A percentile compares a stretch with the other conserved stretches of the same genome.
These are phyloP conservation scores for Hirsutella thompsonii DNA, from an alignment of 2,329 filamentous ascomycete genomes.

Conservation along the genomic window DNA sequence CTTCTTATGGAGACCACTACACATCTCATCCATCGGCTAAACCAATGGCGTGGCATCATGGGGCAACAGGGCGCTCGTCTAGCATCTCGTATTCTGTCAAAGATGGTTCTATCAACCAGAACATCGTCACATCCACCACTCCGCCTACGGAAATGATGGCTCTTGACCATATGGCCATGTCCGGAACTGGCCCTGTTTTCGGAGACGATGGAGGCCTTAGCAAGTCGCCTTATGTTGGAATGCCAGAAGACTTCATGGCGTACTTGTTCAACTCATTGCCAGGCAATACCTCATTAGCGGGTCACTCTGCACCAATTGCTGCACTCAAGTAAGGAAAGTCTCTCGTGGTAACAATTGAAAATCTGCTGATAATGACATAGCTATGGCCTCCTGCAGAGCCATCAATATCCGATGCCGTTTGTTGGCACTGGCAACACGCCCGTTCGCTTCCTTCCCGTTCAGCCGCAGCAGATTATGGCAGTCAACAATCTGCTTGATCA, in stretches of 20 bases:
- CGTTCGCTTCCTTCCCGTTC: constrained; percentile 44
- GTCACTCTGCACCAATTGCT: constrained; percentile 33
- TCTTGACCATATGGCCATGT: constrained; percentile 48
- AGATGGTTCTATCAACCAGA: constrained; percentile 21
- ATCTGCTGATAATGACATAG: constrained; percentile 22
- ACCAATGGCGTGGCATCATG: too few relatives aligned
- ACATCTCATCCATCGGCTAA: too few relatives aligned
- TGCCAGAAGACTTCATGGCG: constrained; percentile 77
- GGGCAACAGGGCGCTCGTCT: too few relatives aligned
- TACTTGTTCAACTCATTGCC: constrained; percentile 58
- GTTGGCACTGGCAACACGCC: constrained; percentile 32
- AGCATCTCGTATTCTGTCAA: constrained; percentile 27
- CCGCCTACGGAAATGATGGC: constrained; percentile 42
- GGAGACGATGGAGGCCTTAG: constrained; percentile 66
- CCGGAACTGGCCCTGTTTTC: constrained; percentile 72
- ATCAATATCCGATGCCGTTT: constrained; percentile 29
- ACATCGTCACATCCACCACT: constrained; percentile 22
- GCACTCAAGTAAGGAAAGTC: constrained; percentile 30
- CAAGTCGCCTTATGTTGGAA: constrained; percentile 71
- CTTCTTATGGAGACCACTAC: too few relatives aligned
- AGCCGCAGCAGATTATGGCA: constrained; percentile 72
- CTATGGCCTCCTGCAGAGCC: constrained; percentile 37
- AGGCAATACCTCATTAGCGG: constrained; percentile 11
- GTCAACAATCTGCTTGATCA: constrained; percentile 77
- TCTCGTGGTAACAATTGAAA: neutral